These are phyloP conservation scores for Pseudonectria buxi DNA, from an alignment of 2,329 filamentous ascomycete species.

Conservation along the genomic window DNA sequence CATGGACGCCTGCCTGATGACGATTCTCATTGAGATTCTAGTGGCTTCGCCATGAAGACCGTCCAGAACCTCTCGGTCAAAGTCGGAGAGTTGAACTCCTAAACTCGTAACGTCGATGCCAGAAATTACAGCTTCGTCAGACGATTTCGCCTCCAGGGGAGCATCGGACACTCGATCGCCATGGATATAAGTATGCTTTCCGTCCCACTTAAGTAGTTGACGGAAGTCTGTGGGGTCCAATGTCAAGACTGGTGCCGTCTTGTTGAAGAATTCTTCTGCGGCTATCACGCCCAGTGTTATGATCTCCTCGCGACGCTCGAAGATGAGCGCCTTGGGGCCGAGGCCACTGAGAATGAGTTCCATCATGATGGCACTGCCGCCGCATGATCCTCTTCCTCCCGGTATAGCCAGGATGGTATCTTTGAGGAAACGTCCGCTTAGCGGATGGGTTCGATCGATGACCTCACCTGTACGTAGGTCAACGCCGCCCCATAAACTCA, in stretches of 20 bases:
- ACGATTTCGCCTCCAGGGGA: not conserved
- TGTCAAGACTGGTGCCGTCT: constrained; percentile 2
- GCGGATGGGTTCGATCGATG: constrained; percentile 7
- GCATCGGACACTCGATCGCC: constrained; percentile 2
- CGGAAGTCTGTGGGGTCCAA: not conserved
- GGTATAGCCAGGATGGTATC: constrained; percentile 6
- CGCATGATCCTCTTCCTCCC: constrained; percentile 6
- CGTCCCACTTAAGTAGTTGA: constrained; percentile 1
- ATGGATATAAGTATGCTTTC: constrained; percentile 2
- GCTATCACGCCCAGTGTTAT: constrained; percentile 7
- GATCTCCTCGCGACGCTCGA: constrained; percentile 6
- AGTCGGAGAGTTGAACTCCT: constrained; percentile 4
- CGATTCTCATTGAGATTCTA: constrained; percentile 6
- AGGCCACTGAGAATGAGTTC: constrained; percentile 4
- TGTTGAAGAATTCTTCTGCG: constrained; percentile 6
- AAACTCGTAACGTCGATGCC: not conserved
- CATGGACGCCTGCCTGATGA: constrained; percentile 12
- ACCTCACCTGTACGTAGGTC: constrained; percentile 4
- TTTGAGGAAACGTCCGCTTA: constrained; percentile 1
- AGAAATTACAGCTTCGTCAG: not conserved
- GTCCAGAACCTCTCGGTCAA: constrained; percentile 4
- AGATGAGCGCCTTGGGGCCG: constrained; percentile 4
- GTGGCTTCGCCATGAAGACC: constrained; percentile 11
- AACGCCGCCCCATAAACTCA: constrained; percentile 9
- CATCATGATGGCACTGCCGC: constrained; percentile 5